Evolutionary conservation across 768 basidiomycete genomes (phyloP).

Genomic region (Amanita rubescens): DNA sequence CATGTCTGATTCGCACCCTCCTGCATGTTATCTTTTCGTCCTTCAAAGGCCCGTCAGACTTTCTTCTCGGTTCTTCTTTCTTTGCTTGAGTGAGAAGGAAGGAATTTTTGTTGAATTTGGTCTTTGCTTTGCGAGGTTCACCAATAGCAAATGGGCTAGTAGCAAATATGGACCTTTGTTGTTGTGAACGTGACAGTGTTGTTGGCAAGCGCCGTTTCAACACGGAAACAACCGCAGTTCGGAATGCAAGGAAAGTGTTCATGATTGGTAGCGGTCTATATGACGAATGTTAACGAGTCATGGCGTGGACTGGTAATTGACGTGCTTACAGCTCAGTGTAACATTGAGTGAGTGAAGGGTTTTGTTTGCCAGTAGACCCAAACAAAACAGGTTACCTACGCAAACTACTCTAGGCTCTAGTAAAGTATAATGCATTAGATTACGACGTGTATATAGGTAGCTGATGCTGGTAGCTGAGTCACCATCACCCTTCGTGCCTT

Average conservation of each 20-base stretch:
- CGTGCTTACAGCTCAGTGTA: background rate
- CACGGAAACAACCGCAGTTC: constrained; percentile 18
- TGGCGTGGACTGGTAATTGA: background rate
- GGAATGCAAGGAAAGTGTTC: constrained; percentile 26
- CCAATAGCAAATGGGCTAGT: constrained; percentile 15
- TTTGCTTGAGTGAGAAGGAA: background rate
- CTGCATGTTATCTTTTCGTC: constrained; percentile 32
- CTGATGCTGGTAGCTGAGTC: no score
- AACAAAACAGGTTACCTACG: background rate
- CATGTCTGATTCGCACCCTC: constrained; percentile 40
- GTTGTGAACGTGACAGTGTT: constrained; percentile 7
- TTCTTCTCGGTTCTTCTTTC: background rate
- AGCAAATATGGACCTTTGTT: constrained; percentile 9
- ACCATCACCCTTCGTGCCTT: constrained; percentile 31
- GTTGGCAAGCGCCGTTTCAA: constrained; percentile 8
- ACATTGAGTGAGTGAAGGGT: background rate
- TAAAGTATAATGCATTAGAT: background rate
- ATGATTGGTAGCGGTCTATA: constrained; percentile 7
- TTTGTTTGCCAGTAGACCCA: background rate
- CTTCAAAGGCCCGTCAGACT: constrained; percentile 18
- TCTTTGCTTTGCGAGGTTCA: background rate
- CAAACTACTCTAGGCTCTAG: background rate
- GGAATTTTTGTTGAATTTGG: constrained; percentile 5
- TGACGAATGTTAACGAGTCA: background rate
- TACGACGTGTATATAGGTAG: background rate